Conservation (phyloP, 257 asterid species). For the Solanum sitiens region DNA sequence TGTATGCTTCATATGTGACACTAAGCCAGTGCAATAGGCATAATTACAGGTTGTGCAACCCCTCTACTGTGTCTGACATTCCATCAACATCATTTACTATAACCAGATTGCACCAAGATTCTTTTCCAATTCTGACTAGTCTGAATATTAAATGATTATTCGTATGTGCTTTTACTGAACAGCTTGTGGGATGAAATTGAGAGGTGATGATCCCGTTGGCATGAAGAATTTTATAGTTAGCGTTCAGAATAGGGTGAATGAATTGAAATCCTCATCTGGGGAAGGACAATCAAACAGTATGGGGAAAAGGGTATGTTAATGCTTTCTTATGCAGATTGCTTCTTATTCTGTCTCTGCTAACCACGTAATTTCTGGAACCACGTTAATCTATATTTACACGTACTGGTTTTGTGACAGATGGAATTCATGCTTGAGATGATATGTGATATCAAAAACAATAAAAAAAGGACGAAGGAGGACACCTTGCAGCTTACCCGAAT, state of each 20-base stretch:
- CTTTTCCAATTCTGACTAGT: not conserved
- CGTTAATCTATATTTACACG: not conserved
- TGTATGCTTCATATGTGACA: not conserved
- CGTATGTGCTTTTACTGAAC: conserved; percentile 1
- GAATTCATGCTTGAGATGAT: conserved; percentile 87
- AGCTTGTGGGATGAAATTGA: conserved; percentile 97
- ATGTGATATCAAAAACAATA: conserved; percentile 92
- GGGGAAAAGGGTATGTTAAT: conserved; percentile 57
- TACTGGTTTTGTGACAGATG: conserved; percentile 45
- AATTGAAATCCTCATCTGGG: conserved; percentile 60
- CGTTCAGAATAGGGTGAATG: conserved; percentile 71
- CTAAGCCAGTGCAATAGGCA: not conserved
- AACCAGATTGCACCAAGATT: not conserved
- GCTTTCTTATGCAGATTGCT: not conserved
- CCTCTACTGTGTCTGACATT: not conserved
- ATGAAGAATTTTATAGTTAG: conserved; percentile 73
- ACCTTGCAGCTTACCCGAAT: conserved; percentile 61
- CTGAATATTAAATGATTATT: not conserved
- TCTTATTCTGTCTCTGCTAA: not conserved
- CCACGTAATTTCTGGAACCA: not conserved
- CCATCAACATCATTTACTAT: not conserved
- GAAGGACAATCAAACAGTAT: conserved; percentile 38
- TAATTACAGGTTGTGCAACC: not conserved
- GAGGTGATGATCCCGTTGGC: conserved; percentile 88
- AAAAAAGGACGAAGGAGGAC: conserved; percentile 55